These are phyloP conservation scores for Fennellomyces sp. DNA, from an alignment of 371 early-diverging fungal genomes.

Conservation along the genomic window DNA sequence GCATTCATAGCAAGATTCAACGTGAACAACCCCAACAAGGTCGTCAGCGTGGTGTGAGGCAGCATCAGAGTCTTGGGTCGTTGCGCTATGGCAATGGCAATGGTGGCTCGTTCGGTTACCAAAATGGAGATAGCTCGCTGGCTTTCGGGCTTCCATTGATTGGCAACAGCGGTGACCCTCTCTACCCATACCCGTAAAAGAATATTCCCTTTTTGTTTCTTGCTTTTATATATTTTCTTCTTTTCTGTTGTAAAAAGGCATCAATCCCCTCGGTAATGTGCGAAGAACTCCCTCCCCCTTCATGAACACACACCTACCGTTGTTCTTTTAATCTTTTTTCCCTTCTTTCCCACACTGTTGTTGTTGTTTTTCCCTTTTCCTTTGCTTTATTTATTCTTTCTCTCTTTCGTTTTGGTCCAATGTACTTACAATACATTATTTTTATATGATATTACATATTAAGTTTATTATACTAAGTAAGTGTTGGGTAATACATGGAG, in stretches of 20 bases:
- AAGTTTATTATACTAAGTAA: no score
- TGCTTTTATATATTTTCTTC: neutral
- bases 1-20: constrained; percentile 81
- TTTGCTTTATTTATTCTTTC: no score
- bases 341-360: no score
- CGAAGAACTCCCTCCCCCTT: no score
- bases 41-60: constrained; percentile 8
- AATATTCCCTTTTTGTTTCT: neutral
- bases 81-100: constrained; percentile 2
- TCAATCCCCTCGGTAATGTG: no score
- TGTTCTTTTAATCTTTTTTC: neutral
- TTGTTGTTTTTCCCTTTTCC: neutral
- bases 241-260: neutral
- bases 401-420: no score
- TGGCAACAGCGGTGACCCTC: constrained; percentile 6
- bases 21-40: constrained; percentile 44
- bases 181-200: constrained; percentile 13
- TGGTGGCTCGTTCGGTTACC: neutral
- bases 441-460: no score
- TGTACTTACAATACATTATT: no score
- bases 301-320: neutral
- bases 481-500: no score
- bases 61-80: constrained; percentile 14
- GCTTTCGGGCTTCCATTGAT: constrained; percentile 17
- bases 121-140: constrained; percentile 4